These are phyloP conservation scores for Sonneratia alba DNA, from an alignment of 345 rosid genomes.

Conservation along the genomic window DNA sequence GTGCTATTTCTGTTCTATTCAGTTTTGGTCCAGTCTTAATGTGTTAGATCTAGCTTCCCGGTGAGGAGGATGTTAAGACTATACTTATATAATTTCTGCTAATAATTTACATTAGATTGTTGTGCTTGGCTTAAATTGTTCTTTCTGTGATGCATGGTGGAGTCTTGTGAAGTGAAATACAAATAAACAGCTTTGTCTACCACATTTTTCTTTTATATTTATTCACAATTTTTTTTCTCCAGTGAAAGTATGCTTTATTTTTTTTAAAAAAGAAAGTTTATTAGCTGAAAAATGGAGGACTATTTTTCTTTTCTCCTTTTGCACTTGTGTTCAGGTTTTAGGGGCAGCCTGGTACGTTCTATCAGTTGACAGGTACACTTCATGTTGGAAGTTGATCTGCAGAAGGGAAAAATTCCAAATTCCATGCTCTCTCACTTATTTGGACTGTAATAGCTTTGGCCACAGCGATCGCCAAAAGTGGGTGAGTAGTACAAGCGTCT, in stretches of 20 bases:
- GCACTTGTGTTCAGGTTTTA: conserved; percentile 40
- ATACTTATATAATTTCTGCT: background rate
- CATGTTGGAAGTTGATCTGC: conserved; percentile 73
- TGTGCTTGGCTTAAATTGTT: background rate
- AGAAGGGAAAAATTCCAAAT: conserved; percentile 29
- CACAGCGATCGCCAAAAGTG: conserved; percentile 21
- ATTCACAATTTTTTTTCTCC: background rate
- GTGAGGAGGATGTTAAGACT: background rate
- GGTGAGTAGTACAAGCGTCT: conserved; percentile 54
- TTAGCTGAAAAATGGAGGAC: background rate
- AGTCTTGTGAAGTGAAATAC: background rate
- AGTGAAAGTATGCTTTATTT: background rate
- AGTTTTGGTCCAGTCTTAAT: background rate
- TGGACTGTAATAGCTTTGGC: conserved; percentile 50
- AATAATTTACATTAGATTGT: background rate
- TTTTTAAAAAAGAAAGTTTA: background rate
- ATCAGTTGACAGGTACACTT: conserved; percentile 66
- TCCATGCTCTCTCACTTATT: conserved; percentile 33
- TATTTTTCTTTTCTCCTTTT: background rate
- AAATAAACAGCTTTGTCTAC: background rate
- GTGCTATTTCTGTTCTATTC: background rate
- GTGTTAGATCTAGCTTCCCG: background rate
- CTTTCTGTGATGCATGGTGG: background rate
- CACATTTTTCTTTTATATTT: background rate
- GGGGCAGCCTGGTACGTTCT: conserved; percentile 88